Conservation (phyloP, 1,139 yeast species). For the Groenewaldozyma auringiensis region DNA sequence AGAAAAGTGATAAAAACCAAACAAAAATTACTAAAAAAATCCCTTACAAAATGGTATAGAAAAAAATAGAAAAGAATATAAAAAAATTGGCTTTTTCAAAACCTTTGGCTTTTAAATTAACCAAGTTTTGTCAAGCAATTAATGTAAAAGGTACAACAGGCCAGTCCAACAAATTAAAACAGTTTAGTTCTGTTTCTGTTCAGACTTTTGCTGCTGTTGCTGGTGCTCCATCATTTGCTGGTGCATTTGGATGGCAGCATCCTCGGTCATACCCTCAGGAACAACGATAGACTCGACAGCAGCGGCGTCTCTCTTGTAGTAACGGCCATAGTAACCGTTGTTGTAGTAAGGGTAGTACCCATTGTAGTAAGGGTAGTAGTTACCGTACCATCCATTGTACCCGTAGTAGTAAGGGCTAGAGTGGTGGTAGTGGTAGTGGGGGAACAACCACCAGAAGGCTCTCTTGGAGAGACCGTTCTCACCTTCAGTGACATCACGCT, state of each 20-base stretch:
- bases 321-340: background rate
- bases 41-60: too few relatives aligned
- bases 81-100: too few relatives aligned
- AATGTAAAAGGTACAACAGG: too few relatives aligned
- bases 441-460: slow-evolving; percentile 4
- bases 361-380: background rate
- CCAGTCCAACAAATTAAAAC: too few relatives aligned
- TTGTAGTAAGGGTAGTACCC: background rate
- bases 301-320: slow-evolving; percentile 1
- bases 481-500: background rate
- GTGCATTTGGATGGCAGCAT: background rate
- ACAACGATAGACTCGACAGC: background rate
- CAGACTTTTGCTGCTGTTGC: too few relatives aligned
- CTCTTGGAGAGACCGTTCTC: slow-evolving; percentile 3
- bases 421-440: background rate
- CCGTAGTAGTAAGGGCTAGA: background rate
- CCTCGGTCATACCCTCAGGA: slow-evolving; percentile 5
- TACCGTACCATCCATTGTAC: background rate
- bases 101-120: too few relatives aligned
- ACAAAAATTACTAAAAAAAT: too few relatives aligned
- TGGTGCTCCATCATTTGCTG: background rate
- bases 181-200: too few relatives aligned
- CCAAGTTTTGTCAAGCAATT: too few relatives aligned
- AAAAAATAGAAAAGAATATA: too few relatives aligned
- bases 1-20: too few relatives aligned